A percentile compares a stretch with the other conserved stretches of the same genome.
Evolutionary conservation across 2,329 filamentous ascomycete species (phyloP).

Genomic region (Rhinocladiella mackenziei): DNA sequence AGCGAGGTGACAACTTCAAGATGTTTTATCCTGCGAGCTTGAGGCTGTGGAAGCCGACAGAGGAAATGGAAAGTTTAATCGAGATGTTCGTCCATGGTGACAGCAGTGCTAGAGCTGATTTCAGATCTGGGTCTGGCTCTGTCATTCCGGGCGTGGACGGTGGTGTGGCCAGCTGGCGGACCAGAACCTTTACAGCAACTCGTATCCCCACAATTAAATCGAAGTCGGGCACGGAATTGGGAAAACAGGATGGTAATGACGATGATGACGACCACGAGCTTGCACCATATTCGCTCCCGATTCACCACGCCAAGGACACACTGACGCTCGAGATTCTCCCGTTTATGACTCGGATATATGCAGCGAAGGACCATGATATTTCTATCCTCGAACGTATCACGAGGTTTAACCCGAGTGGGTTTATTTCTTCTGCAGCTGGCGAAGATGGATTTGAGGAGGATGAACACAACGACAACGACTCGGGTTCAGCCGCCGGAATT

Average conservation of each 20-base stretch:
- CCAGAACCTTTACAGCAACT: conserved; percentile 13
- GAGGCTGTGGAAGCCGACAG: conserved; percentile 75
- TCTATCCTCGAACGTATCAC: conserved; percentile 65
- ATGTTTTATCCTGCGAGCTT: conserved; percentile 91
- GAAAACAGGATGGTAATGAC: conserved; percentile 3
- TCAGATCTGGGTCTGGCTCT: no score
- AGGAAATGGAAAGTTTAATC: conserved; percentile 73
- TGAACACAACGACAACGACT: conserved; percentile 27
- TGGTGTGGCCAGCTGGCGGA: conserved; percentile 40
- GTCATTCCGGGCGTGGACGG: conserved; percentile 7
- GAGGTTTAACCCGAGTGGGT: conserved; percentile 45
- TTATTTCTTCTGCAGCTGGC: conserved; percentile 28
- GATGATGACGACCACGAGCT: conserved; percentile 1
- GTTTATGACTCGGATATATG: conserved; percentile 67
- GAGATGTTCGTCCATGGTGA: conserved; percentile 59
- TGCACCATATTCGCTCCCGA: conserved; percentile 31
- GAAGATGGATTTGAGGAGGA: conserved; percentile 45
- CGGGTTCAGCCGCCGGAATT: neutral
- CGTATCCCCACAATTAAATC: neutral
- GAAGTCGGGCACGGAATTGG: conserved; percentile 2
- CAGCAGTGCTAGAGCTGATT: conserved; percentile 35
- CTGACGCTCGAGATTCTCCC: conserved; percentile 82
- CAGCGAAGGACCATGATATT: conserved; percentile 38
- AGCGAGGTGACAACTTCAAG: conserved; percentile 61
- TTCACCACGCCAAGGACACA: conserved; percentile 59